These are phyloP conservation scores for Tremellales sp. DNA, from an alignment of 1,284 basidiomycete genomes.

Conservation along the genomic window DNA sequence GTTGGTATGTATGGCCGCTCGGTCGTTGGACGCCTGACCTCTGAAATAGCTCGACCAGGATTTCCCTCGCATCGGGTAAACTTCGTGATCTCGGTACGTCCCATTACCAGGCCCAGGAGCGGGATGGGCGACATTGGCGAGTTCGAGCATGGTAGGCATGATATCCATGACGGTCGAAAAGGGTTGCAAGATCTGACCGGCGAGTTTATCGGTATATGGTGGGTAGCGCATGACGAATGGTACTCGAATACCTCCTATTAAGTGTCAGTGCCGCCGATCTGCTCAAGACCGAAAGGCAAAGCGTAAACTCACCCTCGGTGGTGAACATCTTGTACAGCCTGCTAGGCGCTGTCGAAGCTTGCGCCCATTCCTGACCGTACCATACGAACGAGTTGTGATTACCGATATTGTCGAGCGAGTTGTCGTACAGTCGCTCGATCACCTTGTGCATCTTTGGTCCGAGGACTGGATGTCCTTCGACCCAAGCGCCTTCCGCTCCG, in stretches of 20 bases:
- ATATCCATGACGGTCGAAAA: slow-evolving; percentile 44
- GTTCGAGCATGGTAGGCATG: slow-evolving; percentile 37
- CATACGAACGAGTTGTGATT: slow-evolving; percentile 20
- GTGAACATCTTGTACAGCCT: slow-evolving; percentile 29
- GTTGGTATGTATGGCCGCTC: slow-evolving; percentile 5
- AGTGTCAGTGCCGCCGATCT: background rate
- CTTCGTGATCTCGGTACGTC: slow-evolving; percentile 12
- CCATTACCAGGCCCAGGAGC: too few relatives aligned
- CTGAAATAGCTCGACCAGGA: slow-evolving; percentile 17
- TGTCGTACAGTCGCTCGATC: slow-evolving; percentile 14
- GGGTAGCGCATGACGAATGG: slow-evolving; percentile 23
- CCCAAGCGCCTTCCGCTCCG: slow-evolving; percentile 38
- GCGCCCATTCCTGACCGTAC: slow-evolving; percentile 27
- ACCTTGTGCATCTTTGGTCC: slow-evolving; percentile 4
- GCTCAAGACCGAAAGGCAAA: too few relatives aligned
- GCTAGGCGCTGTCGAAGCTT: slow-evolving; percentile 32
- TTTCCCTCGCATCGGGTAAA: slow-evolving; percentile 13
- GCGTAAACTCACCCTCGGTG: slow-evolving; percentile 26
- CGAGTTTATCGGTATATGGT: background rate
- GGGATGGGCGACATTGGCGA: slow-evolving; percentile 23
- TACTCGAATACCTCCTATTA: slow-evolving; percentile 28
- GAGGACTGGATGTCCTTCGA: slow-evolving; percentile 15
- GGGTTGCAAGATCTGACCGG: slow-evolving; percentile 10
- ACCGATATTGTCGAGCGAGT: slow-evolving; percentile 14
- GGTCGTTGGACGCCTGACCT: slow-evolving; percentile 1